phyloP scores from a whole-genome alignment of 768 basidiomycete species.

The Tylopilus sp. region DNA sequence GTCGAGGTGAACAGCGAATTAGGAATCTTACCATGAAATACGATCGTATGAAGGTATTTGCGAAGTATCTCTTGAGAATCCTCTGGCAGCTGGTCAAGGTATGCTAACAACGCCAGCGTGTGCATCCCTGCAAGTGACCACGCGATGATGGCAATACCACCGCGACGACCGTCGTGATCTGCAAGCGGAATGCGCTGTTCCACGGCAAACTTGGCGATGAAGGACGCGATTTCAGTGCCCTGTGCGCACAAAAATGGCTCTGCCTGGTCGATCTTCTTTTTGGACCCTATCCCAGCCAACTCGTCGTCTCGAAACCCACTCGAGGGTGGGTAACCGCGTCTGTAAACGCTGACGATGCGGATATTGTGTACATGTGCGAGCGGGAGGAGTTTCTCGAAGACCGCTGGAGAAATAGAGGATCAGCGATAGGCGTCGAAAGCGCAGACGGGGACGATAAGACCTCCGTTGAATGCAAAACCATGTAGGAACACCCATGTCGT shows the following conservation, averaged over 20 bases:
- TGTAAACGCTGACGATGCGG: constrained; percentile 23
- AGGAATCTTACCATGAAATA: constrained; percentile 13
- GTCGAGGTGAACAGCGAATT: background rate
- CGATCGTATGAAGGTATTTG: constrained; percentile 20
- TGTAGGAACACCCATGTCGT: constrained; percentile 23
- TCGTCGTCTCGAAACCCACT: constrained; percentile 19
- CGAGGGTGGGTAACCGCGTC: constrained; percentile 27
- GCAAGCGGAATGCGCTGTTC: constrained; percentile 15
- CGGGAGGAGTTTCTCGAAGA: constrained; percentile 20
- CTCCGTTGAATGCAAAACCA: constrained; percentile 22
- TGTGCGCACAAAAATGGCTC: constrained; percentile 15
- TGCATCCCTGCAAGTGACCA: constrained; percentile 21
- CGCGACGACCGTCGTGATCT: background rate
- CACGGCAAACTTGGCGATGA: constrained; percentile 14
- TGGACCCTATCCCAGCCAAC: constrained; percentile 4
- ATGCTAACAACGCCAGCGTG: constrained; percentile 9
- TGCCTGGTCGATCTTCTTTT: constrained; percentile 15
- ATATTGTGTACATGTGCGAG: constrained; percentile 19
- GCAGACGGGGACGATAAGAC: constrained; percentile 2
- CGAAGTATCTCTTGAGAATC: constrained; percentile 5
- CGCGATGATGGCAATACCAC: constrained; percentile 18
- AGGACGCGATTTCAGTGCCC: constrained; percentile 19
- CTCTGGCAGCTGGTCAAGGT: constrained; percentile 8
- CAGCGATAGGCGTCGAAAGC: background rate
- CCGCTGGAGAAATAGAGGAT: background rate